Percentiles rank a stretch among this genome's conserved stretches.
phyloP scores from a whole-genome alignment of 1,139 yeast genomes.

The Scheffersomyces segobiensis region DNA sequence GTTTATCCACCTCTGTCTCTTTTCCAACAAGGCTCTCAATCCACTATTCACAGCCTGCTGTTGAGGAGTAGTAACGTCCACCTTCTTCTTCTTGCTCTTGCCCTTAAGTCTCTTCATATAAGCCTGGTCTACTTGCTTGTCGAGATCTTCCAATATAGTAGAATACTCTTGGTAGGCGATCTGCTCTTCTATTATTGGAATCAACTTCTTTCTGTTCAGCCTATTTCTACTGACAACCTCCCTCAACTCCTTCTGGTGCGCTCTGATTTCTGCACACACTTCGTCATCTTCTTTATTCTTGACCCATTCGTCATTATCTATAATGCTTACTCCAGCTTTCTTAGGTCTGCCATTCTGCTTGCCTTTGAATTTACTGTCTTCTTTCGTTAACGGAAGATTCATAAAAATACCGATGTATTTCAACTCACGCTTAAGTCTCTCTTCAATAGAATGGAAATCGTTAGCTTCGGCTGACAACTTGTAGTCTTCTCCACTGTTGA shows the following conservation, averaged over 20 bases:
- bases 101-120: conserved; percentile 81
- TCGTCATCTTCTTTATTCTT: conserved; percentile 91
- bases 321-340: conserved; percentile 30
- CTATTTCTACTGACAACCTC: conserved; percentile 64
- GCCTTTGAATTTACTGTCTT: conserved; percentile 18
- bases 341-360: conserved; percentile 23
- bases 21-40: conserved; percentile 75
- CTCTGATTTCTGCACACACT: conserved; percentile 79
- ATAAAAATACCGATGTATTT: conserved; percentile 88
- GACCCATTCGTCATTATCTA: conserved; percentile 75
- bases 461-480: conserved; percentile 34
- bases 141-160: conserved; percentile 87
- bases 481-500: conserved; percentile 37
- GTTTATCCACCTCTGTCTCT: conserved; percentile 83
- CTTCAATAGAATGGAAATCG: conserved; percentile 83
- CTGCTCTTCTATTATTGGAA: conserved; percentile 83
- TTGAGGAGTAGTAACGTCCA: conserved; percentile 37
- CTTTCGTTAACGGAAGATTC: conserved; percentile 48
- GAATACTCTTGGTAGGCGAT: conserved; percentile 94
- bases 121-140: conserved; percentile 95
- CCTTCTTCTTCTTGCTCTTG: conserved; percentile 78
- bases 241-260: conserved; percentile 67
- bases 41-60: conserved; percentile 72
- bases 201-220: conserved; percentile 61
- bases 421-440: conserved; percentile 81